Base-by-base conservation (phyloP, 2,329 filamentous ascomycete species). In the Mycosphaerella arachidis region DNA sequence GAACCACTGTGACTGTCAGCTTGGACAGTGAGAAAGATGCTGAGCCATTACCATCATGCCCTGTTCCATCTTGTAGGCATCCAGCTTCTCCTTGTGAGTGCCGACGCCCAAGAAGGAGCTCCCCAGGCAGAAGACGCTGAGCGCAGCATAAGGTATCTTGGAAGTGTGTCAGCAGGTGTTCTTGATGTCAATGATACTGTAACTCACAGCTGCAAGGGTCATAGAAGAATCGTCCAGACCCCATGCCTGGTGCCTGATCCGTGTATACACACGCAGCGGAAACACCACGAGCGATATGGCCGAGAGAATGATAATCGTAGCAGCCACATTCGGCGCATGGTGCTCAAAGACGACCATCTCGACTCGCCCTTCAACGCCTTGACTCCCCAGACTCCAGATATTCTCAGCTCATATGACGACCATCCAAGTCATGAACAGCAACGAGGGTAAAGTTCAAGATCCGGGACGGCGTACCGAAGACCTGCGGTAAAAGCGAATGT, bases 91-190 rank as follows among this genome's bases (percentile, higher is more conserved):
- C 57, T 69, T 67, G 55, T 72, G 70, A 2, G 70, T 66, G 6
- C 72, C 71, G 9, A 74, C 63, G 18, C 72, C 72, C n/a, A 71
- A 63, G 54, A 72, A 74, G 2, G 71, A 66, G 12, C 68, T 70
- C 13, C 66, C 66, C 1, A 72, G 59, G 31, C 67, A 72, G 24
- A 69, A 66, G 7, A 70, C 68, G 1, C 66, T 70, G 27, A 71
- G 61, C 12, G 67, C 68, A 45, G 65, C 63, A 54, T 68, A 70
- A 4, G 69, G 63, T 24, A 69, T 53, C 70, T 70, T 30, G 7
- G 37, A 53, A 10, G 45, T 12, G n/a, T 9, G 30, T 40, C 43
- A 55, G 56, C 43, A 48, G n/a, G 37, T 55, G 27, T 60, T 24
- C 59, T 46, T 30, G 56, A 53, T 48, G 27, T 12, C 7, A 8